Base-by-base conservation (phyloP, 2,329 filamentous ascomycete genomes). In the Penicillium sclerotiorum region DNA sequence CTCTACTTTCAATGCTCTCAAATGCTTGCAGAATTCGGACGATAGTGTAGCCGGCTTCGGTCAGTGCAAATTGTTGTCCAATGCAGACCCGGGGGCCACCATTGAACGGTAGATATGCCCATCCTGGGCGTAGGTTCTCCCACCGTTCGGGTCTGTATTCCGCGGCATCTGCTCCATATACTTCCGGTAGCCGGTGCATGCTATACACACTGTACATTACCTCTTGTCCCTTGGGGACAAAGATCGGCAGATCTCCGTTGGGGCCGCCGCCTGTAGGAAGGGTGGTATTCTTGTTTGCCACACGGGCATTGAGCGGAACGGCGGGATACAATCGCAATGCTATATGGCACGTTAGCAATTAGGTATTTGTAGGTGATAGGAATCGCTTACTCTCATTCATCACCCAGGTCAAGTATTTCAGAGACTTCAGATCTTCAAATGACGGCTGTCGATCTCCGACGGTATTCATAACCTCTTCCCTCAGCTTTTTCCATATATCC, bases 81-180 rank as follows among this genome's bases (percentile, higher is more conserved):
- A 71, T 56, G 39, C 78, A 80, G 13, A 74, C 70, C 20, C 73
- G 60, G 1, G 74, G 72, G 0, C 73, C 74, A 9, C 72, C 72
- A 33, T 73, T 73, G 41, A 77, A 77, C 1, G 75, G 75, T 15
- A 74, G 66, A 51, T 73, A 77, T 8, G 71, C 68, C 67, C 70
- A 73, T 12, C 72, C 67, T 53, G 51, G 42, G 23, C 52, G 38
- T 13, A 39, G 35, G 2, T 30, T n/a, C 45, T 65, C 64, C 68
- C 67, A 71, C 42, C 68, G 53, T 49, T 71, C 66, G 1, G 67
- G 68, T 30, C 57, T 54, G 37, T 67, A 71, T 5, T 59, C 53
- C 6, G 59, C 48, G 1, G 65, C 60, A 37, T 67, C 54, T 4
- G 50, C 36, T 2, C 65, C 66, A 20, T 59, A 70, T 36, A 63